Conservation (phyloP, 805 yeast species). For the Torulaspora delbrueckii region DNA sequence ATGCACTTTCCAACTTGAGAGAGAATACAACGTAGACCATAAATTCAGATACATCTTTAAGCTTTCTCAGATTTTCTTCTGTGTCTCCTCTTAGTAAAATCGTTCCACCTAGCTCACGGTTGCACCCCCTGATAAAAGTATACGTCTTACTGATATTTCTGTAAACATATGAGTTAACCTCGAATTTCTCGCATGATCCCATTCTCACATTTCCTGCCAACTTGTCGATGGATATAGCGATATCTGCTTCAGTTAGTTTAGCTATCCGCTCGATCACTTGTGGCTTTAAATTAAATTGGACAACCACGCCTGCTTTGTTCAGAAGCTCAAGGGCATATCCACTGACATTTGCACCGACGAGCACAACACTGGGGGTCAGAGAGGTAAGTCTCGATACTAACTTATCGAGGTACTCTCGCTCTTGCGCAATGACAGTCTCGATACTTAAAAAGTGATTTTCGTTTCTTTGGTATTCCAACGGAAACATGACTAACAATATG, state of each 20-base stretch:
- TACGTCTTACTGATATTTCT: conserved; percentile 60
- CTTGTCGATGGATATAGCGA: conserved; percentile 80
- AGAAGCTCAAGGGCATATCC: conserved; percentile 74
- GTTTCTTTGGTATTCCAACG: conserved; percentile 74
- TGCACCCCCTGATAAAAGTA: conserved; percentile 75
- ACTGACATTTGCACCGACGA: conserved; percentile 74
- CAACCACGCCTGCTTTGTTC: conserved; percentile 72
- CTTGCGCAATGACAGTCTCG: conserved; percentile 82
- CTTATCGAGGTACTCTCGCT: conserved; percentile 74
- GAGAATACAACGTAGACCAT: conserved; percentile 76
- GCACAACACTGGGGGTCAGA: conserved; percentile 69
- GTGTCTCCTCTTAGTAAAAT: conserved; percentile 79
- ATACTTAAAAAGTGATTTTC: conserved; percentile 78
- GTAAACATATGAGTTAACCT: conserved; percentile 60
- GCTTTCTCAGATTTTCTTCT: conserved; percentile 52
- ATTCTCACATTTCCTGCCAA: conserved; percentile 64
- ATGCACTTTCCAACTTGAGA: conserved; percentile 69
- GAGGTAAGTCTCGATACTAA: conserved; percentile 73
- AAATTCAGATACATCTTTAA: conserved; percentile 76
- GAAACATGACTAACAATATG: conserved; percentile 80
- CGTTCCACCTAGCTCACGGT: conserved; percentile 71
- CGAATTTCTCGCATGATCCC: conserved; percentile 71
- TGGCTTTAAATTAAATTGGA: conserved; percentile 73
- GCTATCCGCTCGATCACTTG: conserved; percentile 77
- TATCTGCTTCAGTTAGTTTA: conserved; percentile 74